Conservation (phyloP, 306 rosid genomes). For the Prunus dulcis region DNA sequence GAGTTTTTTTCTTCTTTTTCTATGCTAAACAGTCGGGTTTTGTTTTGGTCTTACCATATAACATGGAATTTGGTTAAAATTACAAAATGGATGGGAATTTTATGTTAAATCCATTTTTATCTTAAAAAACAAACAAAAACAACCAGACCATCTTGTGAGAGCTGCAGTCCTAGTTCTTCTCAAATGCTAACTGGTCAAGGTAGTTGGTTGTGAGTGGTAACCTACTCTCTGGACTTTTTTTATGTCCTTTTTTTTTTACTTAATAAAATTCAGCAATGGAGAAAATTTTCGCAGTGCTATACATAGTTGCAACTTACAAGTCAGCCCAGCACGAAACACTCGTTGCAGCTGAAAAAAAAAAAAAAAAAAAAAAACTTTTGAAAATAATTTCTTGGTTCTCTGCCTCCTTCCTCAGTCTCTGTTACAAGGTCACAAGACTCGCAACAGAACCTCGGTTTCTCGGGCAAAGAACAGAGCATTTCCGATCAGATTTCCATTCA, state of each 20-base stretch:
- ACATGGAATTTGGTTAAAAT: neutral
- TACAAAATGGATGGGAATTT: neutral
- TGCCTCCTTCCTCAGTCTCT: neutral
- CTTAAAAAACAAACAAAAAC: no score
- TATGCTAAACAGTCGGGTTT: neutral
- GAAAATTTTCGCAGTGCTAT: no score
- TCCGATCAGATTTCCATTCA: constrained; percentile 3
- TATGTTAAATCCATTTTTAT: neutral
- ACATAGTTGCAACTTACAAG: neutral
- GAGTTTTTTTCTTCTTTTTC: neutral
- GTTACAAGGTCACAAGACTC: neutral
- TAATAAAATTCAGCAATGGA: neutral
- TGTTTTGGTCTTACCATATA: neutral
- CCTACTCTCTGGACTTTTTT: neutral
- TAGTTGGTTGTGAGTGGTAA: neutral
- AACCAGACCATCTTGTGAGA: neutral
- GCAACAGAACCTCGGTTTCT: neutral
- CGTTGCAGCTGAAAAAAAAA: neutral
- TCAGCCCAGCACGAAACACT: neutral
- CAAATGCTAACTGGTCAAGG: constrained; percentile 1
- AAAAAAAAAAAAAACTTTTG: neutral
- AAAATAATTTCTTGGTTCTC: neutral
- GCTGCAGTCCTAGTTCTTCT: neutral
- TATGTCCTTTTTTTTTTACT: neutral
- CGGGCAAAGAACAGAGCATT: neutral